These are phyloP conservation scores for Phlebiopsis flavidoalba DNA, from an alignment of 768 basidiomycete genomes.

Conservation along the genomic window DNA sequence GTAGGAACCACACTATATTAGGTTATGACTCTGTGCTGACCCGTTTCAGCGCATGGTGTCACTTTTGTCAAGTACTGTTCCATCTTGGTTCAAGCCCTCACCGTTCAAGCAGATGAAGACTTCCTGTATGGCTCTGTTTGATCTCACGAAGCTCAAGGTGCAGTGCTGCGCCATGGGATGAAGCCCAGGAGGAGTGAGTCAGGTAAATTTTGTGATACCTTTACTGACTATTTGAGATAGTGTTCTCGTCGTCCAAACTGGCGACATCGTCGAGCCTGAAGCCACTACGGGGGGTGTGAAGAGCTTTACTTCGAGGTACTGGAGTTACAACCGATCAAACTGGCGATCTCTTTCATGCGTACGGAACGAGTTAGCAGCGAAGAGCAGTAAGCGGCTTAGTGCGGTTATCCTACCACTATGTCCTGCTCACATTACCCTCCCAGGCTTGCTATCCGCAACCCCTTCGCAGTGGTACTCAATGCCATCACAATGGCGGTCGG, in stretches of 20 bases:
- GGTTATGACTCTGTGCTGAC: neutral
- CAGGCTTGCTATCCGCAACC: conserved; percentile 79
- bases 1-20: conserved; percentile 33
- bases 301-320: conserved; percentile 95
- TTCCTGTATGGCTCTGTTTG: conserved; percentile 88
- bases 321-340: conserved; percentile 88
- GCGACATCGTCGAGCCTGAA: conserved; percentile 66
- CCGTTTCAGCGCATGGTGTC: conserved; percentile 82
- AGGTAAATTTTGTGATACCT: neutral
- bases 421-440: neutral
- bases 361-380: conserved; percentile 91
- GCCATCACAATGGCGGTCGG: conserved; percentile 96
- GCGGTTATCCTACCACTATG: neutral
- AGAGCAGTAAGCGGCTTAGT: conserved; percentile 62
- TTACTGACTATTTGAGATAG: conserved; percentile 31
- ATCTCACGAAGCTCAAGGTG: conserved; percentile 88
- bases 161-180: conserved; percentile 90
- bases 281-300: conserved; percentile 58
- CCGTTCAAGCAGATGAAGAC: conserved; percentile 96
- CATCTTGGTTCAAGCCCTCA: conserved; percentile 87
- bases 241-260: conserved; percentile 65
- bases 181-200: conserved; percentile 67
- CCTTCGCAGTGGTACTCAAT: conserved; percentile 88
- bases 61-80: conserved; percentile 98
- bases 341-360: conserved; percentile 95